A percentile compares a stretch with the other conserved stretches of the same genome.
Conservation (phyloP, 2,329 filamentous ascomycete species). For the Trichoderma cornu-damae region DNA sequence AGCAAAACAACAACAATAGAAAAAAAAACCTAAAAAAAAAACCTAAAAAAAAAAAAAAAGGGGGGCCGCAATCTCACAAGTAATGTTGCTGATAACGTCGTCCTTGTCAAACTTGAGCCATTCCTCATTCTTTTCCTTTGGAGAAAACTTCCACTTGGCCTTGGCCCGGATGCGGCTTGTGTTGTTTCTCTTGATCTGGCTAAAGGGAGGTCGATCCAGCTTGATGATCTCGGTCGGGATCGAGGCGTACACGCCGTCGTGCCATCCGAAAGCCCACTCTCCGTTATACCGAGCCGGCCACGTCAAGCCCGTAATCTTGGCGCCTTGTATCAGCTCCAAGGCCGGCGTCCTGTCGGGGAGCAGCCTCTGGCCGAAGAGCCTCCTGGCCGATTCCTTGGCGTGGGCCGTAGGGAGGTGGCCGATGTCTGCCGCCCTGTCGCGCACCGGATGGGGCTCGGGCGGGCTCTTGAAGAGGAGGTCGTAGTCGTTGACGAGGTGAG, state of each 20-base stretch:
- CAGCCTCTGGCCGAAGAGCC: constrained; percentile 43
- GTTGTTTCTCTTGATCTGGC: constrained; percentile 43
- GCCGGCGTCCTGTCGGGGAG: constrained; percentile 42
- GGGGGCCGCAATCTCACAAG: too few species aligned
- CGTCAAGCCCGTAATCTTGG: constrained; percentile 45
- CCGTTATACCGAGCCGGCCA: constrained; percentile 49
- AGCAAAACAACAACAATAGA: too few species aligned
- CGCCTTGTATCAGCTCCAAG: constrained; percentile 45
- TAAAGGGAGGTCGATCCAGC: constrained; percentile 43
- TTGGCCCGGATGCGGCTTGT: constrained; percentile 45
- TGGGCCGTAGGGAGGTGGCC: constrained; percentile 40
- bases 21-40: too few species aligned
- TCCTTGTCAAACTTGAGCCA: constrained; percentile 62
- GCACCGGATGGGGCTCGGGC: constrained; percentile 38
- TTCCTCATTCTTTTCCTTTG: constrained; percentile 40
- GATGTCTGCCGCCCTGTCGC: constrained; percentile 39
- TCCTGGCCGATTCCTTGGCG: constrained; percentile 44
- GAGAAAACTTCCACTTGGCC: constrained; percentile 50
- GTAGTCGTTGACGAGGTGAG: constrained; percentile 43
- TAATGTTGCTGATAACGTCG: constrained; percentile 61
- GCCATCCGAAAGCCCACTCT: constrained; percentile 55
- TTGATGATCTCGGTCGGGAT: constrained; percentile 46
- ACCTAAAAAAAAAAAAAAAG: too few species aligned
- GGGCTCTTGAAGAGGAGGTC: constrained; percentile 47
- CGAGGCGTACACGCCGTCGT: constrained; percentile 48